Evolutionary conservation across 2,329 filamentous ascomycete species (phyloP).

Genomic region (Aaosphaeria pasadenensis): DNA sequence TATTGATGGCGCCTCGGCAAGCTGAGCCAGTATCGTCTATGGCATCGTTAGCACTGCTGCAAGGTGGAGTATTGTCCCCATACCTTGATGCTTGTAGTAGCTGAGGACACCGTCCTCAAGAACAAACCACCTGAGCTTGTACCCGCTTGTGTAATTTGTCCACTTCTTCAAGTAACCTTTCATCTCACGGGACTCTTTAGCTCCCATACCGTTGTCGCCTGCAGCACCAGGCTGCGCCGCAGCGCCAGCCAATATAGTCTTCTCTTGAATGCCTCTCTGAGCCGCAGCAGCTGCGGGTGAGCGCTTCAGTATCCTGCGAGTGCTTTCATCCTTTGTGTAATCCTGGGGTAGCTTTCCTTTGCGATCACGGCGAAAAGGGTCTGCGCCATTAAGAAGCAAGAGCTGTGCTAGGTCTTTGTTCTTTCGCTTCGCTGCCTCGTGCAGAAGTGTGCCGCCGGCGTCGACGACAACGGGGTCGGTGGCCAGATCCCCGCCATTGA

Average conservation of each 20-base stretch:
- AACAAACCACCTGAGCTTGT: constrained; percentile 96
- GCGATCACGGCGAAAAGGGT: constrained; percentile 91
- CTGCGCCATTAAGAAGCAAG: constrained; percentile 86
- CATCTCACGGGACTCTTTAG: constrained; percentile 91
- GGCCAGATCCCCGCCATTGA: constrained; percentile 86
- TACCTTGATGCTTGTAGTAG: constrained; percentile 94
- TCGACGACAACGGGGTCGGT: constrained; percentile 76
- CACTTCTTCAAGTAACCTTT: constrained; percentile 99
- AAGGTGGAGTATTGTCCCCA: neutral
- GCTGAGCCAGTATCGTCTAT: constrained; percentile 88
- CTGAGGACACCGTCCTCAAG: constrained; percentile 95
- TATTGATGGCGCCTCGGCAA: constrained; percentile 96
- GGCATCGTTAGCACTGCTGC: constrained; percentile 6
- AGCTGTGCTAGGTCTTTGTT: constrained; percentile 87
- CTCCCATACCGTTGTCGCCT: constrained; percentile 57
- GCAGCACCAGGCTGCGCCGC: constrained; percentile 57
- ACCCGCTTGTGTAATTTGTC: constrained; percentile 98
- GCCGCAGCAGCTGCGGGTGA: constrained; percentile 93
- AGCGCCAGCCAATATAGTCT: constrained; percentile 82
- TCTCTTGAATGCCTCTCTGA: constrained; percentile 94
- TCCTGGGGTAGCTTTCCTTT: constrained; percentile 96
- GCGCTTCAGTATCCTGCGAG: constrained; percentile 82
- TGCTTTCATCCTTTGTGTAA: constrained; percentile 91
- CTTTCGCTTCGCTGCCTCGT: constrained; percentile 86
- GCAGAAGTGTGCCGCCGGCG: constrained; percentile 84